Evolutionary conservation across 768 basidiomycete species (phyloP).

Genomic region (Crepidotus variabilis): DNA sequence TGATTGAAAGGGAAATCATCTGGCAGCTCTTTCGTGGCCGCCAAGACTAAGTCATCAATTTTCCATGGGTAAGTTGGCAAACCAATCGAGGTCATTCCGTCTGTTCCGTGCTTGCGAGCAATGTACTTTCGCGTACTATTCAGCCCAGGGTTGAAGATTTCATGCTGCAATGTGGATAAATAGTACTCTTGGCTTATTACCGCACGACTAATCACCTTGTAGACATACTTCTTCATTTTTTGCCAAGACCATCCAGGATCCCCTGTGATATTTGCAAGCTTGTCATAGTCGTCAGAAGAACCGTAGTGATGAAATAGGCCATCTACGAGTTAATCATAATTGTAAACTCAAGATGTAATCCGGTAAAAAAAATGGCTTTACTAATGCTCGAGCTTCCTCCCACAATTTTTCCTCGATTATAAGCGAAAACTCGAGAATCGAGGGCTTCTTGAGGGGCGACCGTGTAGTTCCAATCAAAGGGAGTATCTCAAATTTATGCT

Average conservation of each 20-base stretch:
- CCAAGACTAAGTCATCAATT: constrained; percentile 29
- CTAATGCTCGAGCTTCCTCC: constrained; percentile 29
- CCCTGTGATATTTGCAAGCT: constrained; percentile 26
- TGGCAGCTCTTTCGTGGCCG: constrained; percentile 27
- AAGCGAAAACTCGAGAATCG: constrained; percentile 24
- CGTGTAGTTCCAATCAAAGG: constrained; percentile 31
- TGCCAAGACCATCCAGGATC: constrained; percentile 36
- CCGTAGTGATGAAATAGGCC: too few species aligned
- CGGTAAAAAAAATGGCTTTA: too few species aligned
- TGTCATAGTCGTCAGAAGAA: too few species aligned
- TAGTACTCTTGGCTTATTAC: too few species aligned
- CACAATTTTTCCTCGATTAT: constrained; percentile 28
- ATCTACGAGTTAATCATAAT: too few species aligned
- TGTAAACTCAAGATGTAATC: too few species aligned
- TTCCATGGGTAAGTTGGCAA: constrained; percentile 21
- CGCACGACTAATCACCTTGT: too few species aligned
- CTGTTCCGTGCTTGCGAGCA: constrained; percentile 32
- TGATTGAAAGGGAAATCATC: constrained; percentile 31
- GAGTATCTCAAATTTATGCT: too few species aligned
- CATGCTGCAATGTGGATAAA: too few species aligned
- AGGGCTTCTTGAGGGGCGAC: constrained; percentile 24
- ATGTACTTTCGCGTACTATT: constrained; percentile 19
- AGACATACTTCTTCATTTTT: constrained; percentile 25
- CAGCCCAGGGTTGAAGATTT: not conserved
- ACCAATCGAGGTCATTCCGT: constrained; percentile 28